A percentile compares a stretch with the other conserved stretches of the same genome.
These are phyloP conservation scores for Termitomyces sp. DNA, from an alignment of 768 basidiomycete genomes.

Conservation along the genomic window DNA sequence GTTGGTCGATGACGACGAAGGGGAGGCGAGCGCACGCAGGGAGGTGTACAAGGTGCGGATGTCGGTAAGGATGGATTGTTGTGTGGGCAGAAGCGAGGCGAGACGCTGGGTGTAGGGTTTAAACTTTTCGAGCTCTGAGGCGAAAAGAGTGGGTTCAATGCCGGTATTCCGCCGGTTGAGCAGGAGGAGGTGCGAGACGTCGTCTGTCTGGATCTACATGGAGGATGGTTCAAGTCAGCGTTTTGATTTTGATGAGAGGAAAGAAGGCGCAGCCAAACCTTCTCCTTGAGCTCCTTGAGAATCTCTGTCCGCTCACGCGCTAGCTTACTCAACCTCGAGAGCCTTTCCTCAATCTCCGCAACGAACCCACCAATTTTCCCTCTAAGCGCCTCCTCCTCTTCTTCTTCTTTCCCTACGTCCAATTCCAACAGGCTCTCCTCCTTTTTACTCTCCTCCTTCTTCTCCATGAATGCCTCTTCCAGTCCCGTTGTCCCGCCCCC, in stretches of 20 bases:
- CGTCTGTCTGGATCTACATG: slow-evolving; percentile 84
- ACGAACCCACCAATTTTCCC: slow-evolving; percentile 63
- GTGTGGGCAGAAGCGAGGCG: slow-evolving; percentile 70
- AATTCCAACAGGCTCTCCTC: slow-evolving; percentile 53
- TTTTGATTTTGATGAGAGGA: not conserved
- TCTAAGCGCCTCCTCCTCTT: slow-evolving; percentile 61
- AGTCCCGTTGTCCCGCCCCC: slow-evolving; percentile 28
- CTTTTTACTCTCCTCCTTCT: slow-evolving; percentile 29
- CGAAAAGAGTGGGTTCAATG: slow-evolving; percentile 85
- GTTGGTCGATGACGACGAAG: slow-evolving; percentile 17
- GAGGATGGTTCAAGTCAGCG: not conserved
- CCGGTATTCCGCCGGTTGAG: slow-evolving; percentile 82
- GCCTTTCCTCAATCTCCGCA: slow-evolving; percentile 69
- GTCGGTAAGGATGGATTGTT: slow-evolving; percentile 70
- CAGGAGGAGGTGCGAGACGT: slow-evolving; percentile 91
- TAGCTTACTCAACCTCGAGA: slow-evolving; percentile 78
- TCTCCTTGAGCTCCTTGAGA: slow-evolving; percentile 93
- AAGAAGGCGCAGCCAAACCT: slow-evolving; percentile 40
- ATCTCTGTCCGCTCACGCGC: slow-evolving; percentile 81
- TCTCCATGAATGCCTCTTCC: slow-evolving; percentile 52
- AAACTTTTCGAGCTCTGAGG: slow-evolving; percentile 94
- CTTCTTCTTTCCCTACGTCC: slow-evolving; percentile 63
- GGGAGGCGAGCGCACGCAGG: slow-evolving; percentile 67
- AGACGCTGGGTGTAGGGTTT: slow-evolving; percentile 84
- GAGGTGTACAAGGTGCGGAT: slow-evolving; percentile 68